Percentiles rank a stretch among this genome's conserved stretches.
Evolutionary conservation across 441 rosid species (phyloP).

Genomic region (Pelargonium fulgidum): DNA sequence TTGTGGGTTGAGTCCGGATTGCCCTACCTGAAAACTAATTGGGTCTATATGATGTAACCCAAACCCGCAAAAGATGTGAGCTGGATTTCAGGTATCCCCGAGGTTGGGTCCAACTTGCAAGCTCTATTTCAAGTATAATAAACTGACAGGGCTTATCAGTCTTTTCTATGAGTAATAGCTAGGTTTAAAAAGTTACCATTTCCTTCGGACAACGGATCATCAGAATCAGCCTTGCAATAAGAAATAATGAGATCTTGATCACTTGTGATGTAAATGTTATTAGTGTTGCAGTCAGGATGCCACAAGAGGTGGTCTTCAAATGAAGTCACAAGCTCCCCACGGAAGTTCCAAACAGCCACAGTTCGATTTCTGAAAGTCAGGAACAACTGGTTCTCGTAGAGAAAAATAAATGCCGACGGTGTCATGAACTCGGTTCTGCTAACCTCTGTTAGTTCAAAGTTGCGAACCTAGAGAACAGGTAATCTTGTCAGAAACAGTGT

Average conservation of each 20-base stretch:
- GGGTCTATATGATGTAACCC: no score
- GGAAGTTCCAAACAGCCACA: conserved; percentile 90
- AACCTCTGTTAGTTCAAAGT: conserved; percentile 57
- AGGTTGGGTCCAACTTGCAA: background rate
- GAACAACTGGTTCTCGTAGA: conserved; percentile 72
- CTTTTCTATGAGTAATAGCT: background rate
- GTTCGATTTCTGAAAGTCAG: conserved; percentile 68
- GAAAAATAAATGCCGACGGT: conserved; percentile 73
- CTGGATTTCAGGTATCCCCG: background rate
- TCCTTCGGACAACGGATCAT: conserved; percentile 66
- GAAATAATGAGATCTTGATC: conserved; percentile 95
- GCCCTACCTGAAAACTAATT: no score
- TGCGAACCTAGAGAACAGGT: conserved; percentile 47
- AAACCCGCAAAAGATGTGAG: no score
- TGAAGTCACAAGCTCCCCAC: conserved; percentile 78
- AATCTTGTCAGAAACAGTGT: background rate
- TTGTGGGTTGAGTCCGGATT: no score
- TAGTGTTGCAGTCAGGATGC: conserved; percentile 94
- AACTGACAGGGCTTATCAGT: background rate
- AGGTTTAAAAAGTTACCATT: conserved; percentile 43
- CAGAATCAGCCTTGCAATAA: conserved; percentile 86
- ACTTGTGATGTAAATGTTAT: conserved; percentile 82
- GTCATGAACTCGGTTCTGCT: conserved; percentile 55
- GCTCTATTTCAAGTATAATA: no score
- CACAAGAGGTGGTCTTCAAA: conserved; percentile 83